Evolutionary conservation across 1,139 yeast species (phyloP).

Genomic region (Yamadazyma spencermartinsiae): DNA sequence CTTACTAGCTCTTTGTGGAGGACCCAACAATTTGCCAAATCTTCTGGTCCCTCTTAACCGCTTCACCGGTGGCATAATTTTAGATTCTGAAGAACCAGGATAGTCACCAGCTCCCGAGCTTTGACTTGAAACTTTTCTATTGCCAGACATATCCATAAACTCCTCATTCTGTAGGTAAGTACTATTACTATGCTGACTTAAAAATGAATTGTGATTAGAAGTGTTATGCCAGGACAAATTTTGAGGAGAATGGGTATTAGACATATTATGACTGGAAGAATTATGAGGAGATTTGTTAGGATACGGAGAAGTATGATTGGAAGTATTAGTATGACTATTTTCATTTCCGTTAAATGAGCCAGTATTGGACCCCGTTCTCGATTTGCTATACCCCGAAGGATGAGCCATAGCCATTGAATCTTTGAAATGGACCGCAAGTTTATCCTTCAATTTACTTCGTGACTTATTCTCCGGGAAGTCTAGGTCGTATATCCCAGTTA

Average conservation of each 20-base stretch:
- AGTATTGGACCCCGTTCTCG: not conserved
- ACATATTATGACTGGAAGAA: not conserved
- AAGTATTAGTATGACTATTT: not conserved
- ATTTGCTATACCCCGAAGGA: not conserved
- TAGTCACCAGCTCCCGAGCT: not conserved
- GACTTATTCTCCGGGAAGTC: conserved; percentile 30
- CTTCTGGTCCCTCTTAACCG: conserved; percentile 31
- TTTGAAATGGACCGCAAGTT: conserved; percentile 36
- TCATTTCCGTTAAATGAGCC: not conserved
- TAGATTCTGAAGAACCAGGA: not conserved
- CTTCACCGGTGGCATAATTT: conserved; percentile 15
- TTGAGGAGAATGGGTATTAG: conserved; percentile 1
- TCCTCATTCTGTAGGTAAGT: conserved; percentile 1
- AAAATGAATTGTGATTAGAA: conserved; percentile 2
- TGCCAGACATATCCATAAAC: not conserved
- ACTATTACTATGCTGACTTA: not conserved
- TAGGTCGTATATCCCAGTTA: conserved; percentile 35
- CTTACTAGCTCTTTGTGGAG: conserved; percentile 8
- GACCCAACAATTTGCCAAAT: conserved; percentile 40
- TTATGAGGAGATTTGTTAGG: not conserved
- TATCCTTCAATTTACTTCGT: conserved; percentile 22
- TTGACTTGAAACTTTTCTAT: conserved; percentile 3
- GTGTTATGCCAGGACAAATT: not conserved
- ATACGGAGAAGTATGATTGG: not conserved
- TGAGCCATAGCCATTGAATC: conserved; percentile 5